Base-by-base conservation (phyloP, 768 basidiomycete species). In the Serendipita sp. region DNA sequence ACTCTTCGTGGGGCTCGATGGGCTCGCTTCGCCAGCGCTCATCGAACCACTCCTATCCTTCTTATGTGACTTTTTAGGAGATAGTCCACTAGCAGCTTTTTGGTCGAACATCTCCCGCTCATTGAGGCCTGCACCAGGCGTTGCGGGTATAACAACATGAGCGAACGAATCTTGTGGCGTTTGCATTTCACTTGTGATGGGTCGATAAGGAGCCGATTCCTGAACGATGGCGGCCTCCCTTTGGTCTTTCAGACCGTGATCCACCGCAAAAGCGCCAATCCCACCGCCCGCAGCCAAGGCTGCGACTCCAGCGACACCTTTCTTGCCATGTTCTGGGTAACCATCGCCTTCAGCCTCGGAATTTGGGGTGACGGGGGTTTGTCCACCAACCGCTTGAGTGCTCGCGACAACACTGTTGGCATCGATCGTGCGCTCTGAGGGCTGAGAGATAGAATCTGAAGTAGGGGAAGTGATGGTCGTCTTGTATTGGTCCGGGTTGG, bases 131-230 rank as follows among this genome's bases (percentile, higher is more conserved):
- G 56, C 56, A 32, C 56, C 56, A 10, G 56, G 56, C 24, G 56
- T 60, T n/a, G 56, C 56, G 56, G 56, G 56, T 24, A 60, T 60
- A n/a, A 60, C 56, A 28, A 60, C 56, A 28, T 60, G 56, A 8
- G 35, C n/a, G 32, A 60, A 60, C 10, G 56, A 60, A 10, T 60
- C 56, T 10, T 30, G 28, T 15, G 53, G 53, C 2, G n/a, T 51
- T 32, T 24, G 24, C 10, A 28, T 35, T 10, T 60, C 28, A 32
- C 16, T 60, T 2, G 28, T 24, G 1, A 24, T 24, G 24, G 24
- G 24, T 24, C 24, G 53, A 30, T 30, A 24, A 24, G 24, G 56
- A 37, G 28, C 16, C 4, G 56, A 28, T 10, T 60, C 56, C 8
- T 54, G 53, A 16, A 1, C 11, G 53, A 30, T 30, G 11, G 56